Evolutionary conservation across 2,329 filamentous ascomycete species (phyloP).

Genomic region (Calonectria hongkongensis): DNA sequence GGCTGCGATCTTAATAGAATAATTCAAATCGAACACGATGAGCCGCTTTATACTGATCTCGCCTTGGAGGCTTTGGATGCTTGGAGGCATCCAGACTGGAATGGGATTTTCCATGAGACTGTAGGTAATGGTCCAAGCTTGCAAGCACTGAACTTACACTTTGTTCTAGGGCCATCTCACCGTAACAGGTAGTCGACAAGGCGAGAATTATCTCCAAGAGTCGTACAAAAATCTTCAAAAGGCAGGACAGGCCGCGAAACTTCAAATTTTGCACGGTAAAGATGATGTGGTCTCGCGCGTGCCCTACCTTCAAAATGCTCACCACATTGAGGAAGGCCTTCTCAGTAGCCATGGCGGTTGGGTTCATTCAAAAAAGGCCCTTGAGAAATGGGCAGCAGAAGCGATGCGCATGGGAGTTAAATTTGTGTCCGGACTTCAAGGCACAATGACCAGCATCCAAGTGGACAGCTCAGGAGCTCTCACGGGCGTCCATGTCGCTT

Average conservation of each 20-base stretch:
- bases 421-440: conserved; percentile 33
- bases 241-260: conserved; percentile 13
- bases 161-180: conserved; percentile 30
- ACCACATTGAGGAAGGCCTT: conserved; percentile 29
- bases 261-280: conserved; percentile 31
- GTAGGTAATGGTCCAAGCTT: neutral
- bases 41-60: conserved; percentile 34
- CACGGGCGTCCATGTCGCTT: conserved; percentile 35
- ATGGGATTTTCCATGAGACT: conserved; percentile 39
- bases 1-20: conserved; percentile 46
- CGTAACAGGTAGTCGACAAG: conserved; percentile 22
- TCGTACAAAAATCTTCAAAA: conserved; percentile 28
- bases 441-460: conserved; percentile 33
- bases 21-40: conserved; percentile 36
- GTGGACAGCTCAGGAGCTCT: conserved; percentile 24
- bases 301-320: conserved; percentile 29
- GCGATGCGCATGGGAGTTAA: conserved; percentile 32
- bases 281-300: conserved; percentile 32
- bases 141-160: neutral
- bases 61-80: conserved; percentile 36
- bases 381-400: conserved; percentile 39
- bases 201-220: conserved; percentile 17
- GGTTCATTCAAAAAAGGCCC: conserved; percentile 40
- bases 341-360: conserved; percentile 38
- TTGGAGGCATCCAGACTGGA: conserved; percentile 39